Base-by-base conservation (phyloP, 495 filamentous ascomycete genomes). In the Oleoguttula mirabilis region DNA sequence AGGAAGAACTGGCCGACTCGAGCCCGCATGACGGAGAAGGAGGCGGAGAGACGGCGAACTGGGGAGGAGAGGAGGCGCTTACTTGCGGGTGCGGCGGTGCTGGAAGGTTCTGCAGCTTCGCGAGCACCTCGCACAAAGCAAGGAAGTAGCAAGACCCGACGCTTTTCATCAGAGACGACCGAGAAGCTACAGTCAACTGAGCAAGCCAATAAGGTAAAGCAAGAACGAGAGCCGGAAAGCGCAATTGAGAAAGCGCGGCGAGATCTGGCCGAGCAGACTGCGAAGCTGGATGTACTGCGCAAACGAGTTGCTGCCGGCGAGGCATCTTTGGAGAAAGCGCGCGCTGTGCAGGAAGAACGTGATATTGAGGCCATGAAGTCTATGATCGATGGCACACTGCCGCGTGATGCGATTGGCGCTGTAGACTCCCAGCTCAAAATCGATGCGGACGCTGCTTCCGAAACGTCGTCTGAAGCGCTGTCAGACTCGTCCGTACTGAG, bases 1-100 rank as follows among this genome's bases (percentile, higher is more conserved):
- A 78, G 72, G 53, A 80, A 77, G 50, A 75, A 75, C 14, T 94
- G 70, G 56, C 87, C 87, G 3, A 93, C 86, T 0, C 70, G 75
- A 58, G 72, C 73, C 40, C 73, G 78, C 32, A 61, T 71, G 45
- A 67, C 62, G 40, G 69, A 73, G 44, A 68, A 67, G 33, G 57
- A 52, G 37, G 23, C 16, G 3, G 27, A 43, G 24, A 22, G 41
- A 25, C n/a, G 44, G 14, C 8, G 39, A 20, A 20, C 45, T 20
- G 48, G 43, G 12, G 39, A 41, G 14, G 47, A 51, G 41, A 30
- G 48, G 27, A 40, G 30, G 21, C 16, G 48, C 24, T 21, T 51
- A 19, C 33, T 52, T 3, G 39, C 45, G 10, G 35, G 21, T 21
- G 43, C 48, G 6, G 21, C 21, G n/a, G 12, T 20, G 3, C 28